phyloP scores from a whole-genome alignment of 2,329 filamentous ascomycete genomes.

The Fusarium circinatum region DNA sequence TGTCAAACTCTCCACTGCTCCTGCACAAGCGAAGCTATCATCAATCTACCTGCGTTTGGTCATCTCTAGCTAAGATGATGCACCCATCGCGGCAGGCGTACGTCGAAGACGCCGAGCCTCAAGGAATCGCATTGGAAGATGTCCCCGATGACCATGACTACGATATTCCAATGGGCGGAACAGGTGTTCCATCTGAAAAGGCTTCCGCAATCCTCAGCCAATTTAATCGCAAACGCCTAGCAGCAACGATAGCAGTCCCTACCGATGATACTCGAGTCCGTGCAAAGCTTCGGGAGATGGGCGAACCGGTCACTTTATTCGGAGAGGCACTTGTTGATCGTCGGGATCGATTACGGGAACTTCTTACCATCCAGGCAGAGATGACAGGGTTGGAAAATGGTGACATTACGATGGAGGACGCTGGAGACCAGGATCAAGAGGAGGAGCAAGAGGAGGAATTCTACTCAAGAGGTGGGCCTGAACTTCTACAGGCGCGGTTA shows the following conservation, averaged over 20 bases:
- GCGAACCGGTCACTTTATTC: constrained; percentile 94
- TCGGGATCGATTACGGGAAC: constrained; percentile 84
- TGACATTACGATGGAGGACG: constrained; percentile 71
- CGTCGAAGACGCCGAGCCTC: constrained; percentile 82
- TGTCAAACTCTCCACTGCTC: not conserved
- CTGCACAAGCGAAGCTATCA: not conserved
- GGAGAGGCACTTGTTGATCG: constrained; percentile 89
- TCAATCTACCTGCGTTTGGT: not conserved
- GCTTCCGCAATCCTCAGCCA: constrained; percentile 87
- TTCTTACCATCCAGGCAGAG: constrained; percentile 79
- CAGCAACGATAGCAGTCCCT: constrained; percentile 88
- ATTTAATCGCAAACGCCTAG: constrained; percentile 90
- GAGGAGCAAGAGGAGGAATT: constrained; percentile 91
- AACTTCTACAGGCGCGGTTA: constrained; percentile 79
- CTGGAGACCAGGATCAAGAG: constrained; percentile 67
- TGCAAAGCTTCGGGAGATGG: constrained; percentile 80
- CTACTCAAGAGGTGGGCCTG: constrained; percentile 84
- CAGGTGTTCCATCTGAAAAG: constrained; percentile 79
- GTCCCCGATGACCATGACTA: constrained; percentile 82
- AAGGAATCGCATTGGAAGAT: constrained; percentile 60
- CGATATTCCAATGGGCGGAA: constrained; percentile 72
- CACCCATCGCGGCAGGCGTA: constrained; percentile 94
- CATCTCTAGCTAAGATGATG: constrained; percentile 62
- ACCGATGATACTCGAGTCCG: constrained; percentile 93
- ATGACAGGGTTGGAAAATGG: constrained; percentile 65